Evolutionary conservation across 257 asterid genomes (phyloP).

Genomic region (Hygrophila difformis): DNA sequence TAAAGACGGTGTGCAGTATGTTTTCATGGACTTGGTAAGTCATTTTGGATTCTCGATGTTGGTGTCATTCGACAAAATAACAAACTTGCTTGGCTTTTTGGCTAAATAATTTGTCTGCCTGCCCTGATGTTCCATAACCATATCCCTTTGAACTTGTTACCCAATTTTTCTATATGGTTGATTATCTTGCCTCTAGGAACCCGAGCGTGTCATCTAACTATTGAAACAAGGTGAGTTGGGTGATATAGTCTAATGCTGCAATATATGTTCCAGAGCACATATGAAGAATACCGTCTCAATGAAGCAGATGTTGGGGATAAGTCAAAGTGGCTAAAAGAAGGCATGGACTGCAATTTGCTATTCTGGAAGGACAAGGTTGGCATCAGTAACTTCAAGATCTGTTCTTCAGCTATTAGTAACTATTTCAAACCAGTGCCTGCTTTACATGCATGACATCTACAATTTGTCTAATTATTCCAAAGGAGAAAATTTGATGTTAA

Average conservation of each 20-base stretch:
- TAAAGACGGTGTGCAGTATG: conserved; percentile 83
- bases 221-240: neutral
- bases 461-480: neutral
- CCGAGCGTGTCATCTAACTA: conserved; percentile 2
- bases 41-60: neutral
- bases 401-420: neutral
- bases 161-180: neutral
- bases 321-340: conserved; percentile 92
- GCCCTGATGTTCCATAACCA: neutral
- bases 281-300: conserved; percentile 82
- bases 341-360: conserved; percentile 95
- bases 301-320: conserved; percentile 85
- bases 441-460: conserved; percentile 2
- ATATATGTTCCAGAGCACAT: conserved; percentile 52
- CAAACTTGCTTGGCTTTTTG: too few species aligned
- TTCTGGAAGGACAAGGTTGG: conserved; percentile 85
- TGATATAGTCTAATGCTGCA: conserved; percentile 9
- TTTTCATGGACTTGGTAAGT: conserved; percentile 90
- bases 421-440: neutral
- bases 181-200: conserved; percentile 3
- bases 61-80: neutral
- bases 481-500: conserved; percentile 4
- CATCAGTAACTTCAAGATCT: conserved; percentile 8
- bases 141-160: conserved; percentile 3
- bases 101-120: too few species aligned